These are phyloP conservation scores for Moelleriella libera DNA, from an alignment of 2,329 filamentous ascomycete species.

Conservation along the genomic window DNA sequence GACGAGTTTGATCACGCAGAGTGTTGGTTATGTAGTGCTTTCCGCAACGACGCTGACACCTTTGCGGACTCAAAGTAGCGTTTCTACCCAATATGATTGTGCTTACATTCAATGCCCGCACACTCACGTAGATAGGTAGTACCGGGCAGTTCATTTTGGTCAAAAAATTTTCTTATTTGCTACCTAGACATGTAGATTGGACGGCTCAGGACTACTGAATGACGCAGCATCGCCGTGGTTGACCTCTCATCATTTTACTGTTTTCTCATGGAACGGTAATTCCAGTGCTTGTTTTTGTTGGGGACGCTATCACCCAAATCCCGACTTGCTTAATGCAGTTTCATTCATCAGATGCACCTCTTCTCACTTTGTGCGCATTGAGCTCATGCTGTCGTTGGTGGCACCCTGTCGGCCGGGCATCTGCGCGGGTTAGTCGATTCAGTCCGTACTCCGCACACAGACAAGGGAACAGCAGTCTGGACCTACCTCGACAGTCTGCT, in stretches of 20 bases:
- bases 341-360: not conserved
- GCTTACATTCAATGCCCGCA: no score
- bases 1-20: no score
- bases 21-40: no score
- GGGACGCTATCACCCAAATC: no score
- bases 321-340: no score
- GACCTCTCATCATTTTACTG: not conserved
- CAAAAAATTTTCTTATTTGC: not conserved
- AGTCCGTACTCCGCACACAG: no score
- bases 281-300: no score
- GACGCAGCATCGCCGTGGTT: not conserved
- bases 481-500: conserved; percentile 46
- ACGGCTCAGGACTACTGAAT: not conserved
- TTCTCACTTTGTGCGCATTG: conserved; percentile 24
- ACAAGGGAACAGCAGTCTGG: not conserved
- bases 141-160: no score
- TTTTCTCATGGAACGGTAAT: not conserved
- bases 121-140: no score
- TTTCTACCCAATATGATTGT: no score
- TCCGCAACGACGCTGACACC: no score
- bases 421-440: conserved; percentile 14
- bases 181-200: not conserved
- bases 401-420: conserved; percentile 35
- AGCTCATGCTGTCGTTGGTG: conserved; percentile 38
- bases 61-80: no score